Percentiles rank a stretch among this genome's conserved stretches.
Evolutionary conservation across 1,284 basidiomycete species (phyloP).

Genomic region (Naganishia liquefaciens): DNA sequence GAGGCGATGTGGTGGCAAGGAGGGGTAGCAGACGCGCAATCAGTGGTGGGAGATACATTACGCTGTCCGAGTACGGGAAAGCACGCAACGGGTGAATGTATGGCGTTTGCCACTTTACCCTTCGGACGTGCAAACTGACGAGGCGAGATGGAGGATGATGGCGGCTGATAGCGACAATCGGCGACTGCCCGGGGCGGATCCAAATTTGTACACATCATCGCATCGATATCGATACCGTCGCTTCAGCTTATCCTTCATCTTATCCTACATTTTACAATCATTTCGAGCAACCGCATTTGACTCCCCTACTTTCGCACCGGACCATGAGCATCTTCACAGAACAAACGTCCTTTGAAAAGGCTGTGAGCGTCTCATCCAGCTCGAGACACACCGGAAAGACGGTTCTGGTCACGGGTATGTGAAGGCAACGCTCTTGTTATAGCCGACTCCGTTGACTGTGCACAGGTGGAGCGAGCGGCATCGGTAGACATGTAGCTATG

Average conservation of each 20-base stretch:
- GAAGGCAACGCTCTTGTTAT: too few relatives aligned
- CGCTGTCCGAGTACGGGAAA: not conserved
- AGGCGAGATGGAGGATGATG: constrained; percentile 3
- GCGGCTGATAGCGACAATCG: not conserved
- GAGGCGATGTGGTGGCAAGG: not conserved
- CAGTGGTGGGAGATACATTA: constrained; percentile 26
- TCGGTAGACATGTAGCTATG: constrained; percentile 34
- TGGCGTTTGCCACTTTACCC: not conserved
- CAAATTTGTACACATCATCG: not conserved
- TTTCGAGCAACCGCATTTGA: too few relatives aligned
- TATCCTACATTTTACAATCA: too few relatives aligned
- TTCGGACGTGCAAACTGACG: not conserved
- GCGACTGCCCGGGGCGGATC: constrained; percentile 4
- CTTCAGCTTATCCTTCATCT: not conserved
- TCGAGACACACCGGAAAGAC: constrained; percentile 24
- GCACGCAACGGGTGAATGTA: not conserved
- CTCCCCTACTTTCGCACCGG: too few relatives aligned
- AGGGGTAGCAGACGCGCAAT: constrained; percentile 26
- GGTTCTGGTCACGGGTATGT: constrained; percentile 38
- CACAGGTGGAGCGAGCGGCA: constrained; percentile 37
- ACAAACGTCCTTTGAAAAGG: constrained; percentile 2
- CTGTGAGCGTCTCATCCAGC: not conserved
- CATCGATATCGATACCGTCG: not conserved
- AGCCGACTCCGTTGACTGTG: not conserved
- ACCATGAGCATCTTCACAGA: constrained; percentile 15